Conservation (phyloP, 1,284 basidiomycete species). For the Tylopilus sp. region DNA sequence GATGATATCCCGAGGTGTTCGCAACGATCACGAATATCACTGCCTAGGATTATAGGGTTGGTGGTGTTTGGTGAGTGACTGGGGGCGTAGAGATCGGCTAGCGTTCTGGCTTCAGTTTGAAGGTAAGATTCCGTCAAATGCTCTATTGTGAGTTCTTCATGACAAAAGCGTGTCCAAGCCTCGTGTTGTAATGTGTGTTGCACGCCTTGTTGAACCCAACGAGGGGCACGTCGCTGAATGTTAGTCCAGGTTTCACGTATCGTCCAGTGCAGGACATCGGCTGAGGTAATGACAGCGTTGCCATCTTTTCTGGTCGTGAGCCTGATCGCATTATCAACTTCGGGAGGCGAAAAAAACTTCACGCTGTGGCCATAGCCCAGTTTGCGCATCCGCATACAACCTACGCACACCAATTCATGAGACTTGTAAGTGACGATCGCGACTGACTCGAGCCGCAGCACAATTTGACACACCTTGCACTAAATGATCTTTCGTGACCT, state of each 20-base stretch:
- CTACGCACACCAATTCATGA: conserved; percentile 36
- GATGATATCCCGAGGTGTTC: conserved; percentile 36
- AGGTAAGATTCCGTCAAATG: conserved; percentile 43
- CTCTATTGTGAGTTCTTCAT: background rate
- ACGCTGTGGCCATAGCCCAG: conserved; percentile 60
- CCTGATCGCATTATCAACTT: conserved; percentile 52
- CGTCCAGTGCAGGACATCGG: conserved; percentile 54
- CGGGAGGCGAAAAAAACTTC: conserved; percentile 58
- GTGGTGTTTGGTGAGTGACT: background rate
- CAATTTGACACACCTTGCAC: conserved; percentile 54
- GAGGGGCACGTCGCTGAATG: conserved; percentile 40
- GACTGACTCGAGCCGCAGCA: background rate
- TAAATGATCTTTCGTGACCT: conserved; percentile 62
- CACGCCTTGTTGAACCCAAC: conserved; percentile 53
- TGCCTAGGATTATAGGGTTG: conserved; percentile 16
- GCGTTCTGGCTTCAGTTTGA: conserved; percentile 47
- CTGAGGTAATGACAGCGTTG: conserved; percentile 35
- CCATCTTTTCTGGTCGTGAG: conserved; percentile 19
- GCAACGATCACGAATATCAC: conserved; percentile 41
- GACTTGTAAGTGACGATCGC: too few relatives aligned
- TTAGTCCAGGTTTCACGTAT: conserved; percentile 57
- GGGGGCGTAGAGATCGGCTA: conserved; percentile 49
- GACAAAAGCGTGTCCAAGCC: background rate
- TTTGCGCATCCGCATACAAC: conserved; percentile 60
- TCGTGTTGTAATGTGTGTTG: conserved; percentile 2